Percentiles rank a stretch among this genome's conserved stretches.
Evolutionary conservation across 2,329 filamentous ascomycete genomes (phyloP).

Genomic region (Geoglossum cookeanum): DNA sequence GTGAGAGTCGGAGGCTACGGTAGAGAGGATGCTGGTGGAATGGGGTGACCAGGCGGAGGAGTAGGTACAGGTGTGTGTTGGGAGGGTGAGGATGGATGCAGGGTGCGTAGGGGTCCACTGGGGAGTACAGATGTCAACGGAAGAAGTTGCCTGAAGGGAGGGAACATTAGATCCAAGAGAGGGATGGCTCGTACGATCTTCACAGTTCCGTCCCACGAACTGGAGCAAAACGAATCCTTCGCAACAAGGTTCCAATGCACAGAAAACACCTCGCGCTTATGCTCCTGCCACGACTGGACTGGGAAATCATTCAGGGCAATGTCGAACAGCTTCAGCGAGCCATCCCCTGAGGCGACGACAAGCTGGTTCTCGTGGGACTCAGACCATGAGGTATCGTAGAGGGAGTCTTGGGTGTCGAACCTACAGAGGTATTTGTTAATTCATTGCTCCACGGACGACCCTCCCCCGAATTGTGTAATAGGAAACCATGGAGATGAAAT

Average conservation of each 20-base stretch:
- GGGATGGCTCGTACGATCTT: constrained; percentile 44
- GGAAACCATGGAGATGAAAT: no score
- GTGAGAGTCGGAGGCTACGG: constrained; percentile 75
- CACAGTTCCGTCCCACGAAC: constrained; percentile 89
- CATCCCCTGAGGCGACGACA: constrained; percentile 75
- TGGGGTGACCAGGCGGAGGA: constrained; percentile 80
- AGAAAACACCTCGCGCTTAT: constrained; percentile 81
- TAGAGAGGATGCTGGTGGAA: constrained; percentile 66
- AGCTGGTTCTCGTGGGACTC: constrained; percentile 94
- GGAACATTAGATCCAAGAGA: neutral
- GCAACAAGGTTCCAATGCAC: constrained; percentile 82
- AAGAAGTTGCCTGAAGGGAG: neutral
- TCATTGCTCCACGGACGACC: neutral
- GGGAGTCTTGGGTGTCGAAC: constrained; percentile 91
- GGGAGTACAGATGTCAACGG: no score
- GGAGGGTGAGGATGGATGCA: constrained; percentile 59
- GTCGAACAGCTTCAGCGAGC: constrained; percentile 88
- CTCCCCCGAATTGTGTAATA: neutral
- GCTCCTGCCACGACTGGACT: constrained; percentile 80
- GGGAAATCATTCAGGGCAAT: constrained; percentile 65
- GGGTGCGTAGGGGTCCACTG: constrained; percentile 68
- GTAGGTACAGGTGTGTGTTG: constrained; percentile 87
- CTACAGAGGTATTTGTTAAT: constrained; percentile 23
- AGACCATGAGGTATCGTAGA: constrained; percentile 90
- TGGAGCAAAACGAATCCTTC: constrained; percentile 79